phyloP scores from a whole-genome alignment of 2,329 filamentous ascomycete genomes.

The Hypoxylon sp. region DNA sequence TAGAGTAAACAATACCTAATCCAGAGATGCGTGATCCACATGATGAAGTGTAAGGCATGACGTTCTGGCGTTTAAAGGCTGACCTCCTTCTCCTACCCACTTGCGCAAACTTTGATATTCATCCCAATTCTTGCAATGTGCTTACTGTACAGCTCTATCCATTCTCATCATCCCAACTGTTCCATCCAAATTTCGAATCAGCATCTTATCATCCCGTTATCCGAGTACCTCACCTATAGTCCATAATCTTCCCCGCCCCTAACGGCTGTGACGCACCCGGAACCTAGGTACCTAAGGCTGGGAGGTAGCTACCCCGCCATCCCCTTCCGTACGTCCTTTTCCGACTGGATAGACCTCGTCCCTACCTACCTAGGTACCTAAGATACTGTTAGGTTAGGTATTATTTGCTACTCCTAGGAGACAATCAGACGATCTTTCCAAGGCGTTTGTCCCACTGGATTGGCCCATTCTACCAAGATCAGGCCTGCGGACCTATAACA shows the following conservation, averaged over 20 bases:
- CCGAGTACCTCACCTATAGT: not conserved
- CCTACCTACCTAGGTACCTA: too few species aligned
- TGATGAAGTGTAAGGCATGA: not conserved
- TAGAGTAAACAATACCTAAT: not conserved
- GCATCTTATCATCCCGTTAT: slow-evolving; percentile 4
- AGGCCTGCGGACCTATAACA: slow-evolving; percentile 35
- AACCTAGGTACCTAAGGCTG: slow-evolving; percentile 8
- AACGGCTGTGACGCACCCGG: slow-evolving; percentile 17
- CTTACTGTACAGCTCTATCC: not conserved
- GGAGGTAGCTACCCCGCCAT: slow-evolving; percentile 29
- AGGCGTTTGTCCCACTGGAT: slow-evolving; percentile 16
- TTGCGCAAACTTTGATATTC: slow-evolving; percentile 1
- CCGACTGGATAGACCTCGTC: slow-evolving; percentile 34
- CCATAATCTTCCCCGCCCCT: not conserved
- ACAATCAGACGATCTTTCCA: slow-evolving; percentile 16
- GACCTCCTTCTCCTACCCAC: not conserved
- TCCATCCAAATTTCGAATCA: not conserved
- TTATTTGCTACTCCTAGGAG: slow-evolving; percentile 18
- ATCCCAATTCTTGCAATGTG: slow-evolving; percentile 1
- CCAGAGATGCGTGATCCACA: slow-evolving; percentile 13
- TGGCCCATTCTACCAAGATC: slow-evolving; percentile 15
- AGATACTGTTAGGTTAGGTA: slow-evolving; percentile 21
- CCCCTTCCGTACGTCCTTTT: slow-evolving; percentile 15
- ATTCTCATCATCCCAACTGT: slow-evolving; percentile 41
- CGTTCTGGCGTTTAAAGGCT: slow-evolving; percentile 23